These are phyloP conservation scores for Hyaloperonospora arabidopsidis DNA, from an alignment of 352 stramenopile species.

Conservation along the genomic window DNA sequence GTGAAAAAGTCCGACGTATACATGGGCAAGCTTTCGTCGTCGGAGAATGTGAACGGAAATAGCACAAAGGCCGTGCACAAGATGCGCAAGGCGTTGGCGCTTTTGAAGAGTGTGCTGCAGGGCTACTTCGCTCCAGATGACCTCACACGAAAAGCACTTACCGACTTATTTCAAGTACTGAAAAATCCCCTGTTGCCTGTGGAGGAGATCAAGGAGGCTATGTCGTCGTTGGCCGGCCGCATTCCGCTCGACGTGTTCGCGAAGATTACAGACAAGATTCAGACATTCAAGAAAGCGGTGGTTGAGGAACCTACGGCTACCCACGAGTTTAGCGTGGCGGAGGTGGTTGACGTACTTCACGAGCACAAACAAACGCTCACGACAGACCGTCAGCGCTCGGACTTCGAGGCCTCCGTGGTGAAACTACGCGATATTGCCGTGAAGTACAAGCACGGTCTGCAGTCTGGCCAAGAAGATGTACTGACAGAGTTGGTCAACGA, in stretches of 20 bases:
- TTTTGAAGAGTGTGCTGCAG: conserved; percentile 90
- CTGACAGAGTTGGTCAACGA: conserved; percentile 73
- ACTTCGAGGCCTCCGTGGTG: conserved; percentile 66
- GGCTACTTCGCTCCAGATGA: conserved; percentile 88
- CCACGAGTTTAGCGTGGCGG: conserved; percentile 45
- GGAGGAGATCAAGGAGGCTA: conserved; percentile 94
- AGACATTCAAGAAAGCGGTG: conserved; percentile 58
- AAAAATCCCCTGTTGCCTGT: conserved; percentile 71
- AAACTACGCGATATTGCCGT: conserved; percentile 59
- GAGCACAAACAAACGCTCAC: conserved; percentile 50
- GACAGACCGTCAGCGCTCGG: conserved; percentile 44
- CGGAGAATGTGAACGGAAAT: conserved; percentile 27
- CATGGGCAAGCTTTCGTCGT: conserved; percentile 66
- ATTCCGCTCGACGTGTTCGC: conserved; percentile 91
- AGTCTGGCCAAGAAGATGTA: conserved; percentile 53
- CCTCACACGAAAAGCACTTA: conserved; percentile 79
- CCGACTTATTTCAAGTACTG: conserved; percentile 74
- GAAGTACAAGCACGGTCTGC: conserved; percentile 75
- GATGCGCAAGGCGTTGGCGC: conserved; percentile 62
- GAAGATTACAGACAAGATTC: conserved; percentile 79
- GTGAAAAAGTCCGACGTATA: conserved; percentile 92
- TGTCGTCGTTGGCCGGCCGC: conserved; percentile 93
- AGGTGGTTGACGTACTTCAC: conserved; percentile 55
- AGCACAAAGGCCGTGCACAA: conserved; percentile 60
- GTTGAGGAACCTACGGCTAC: conserved; percentile 18